A percentile compares a stretch with the other conserved stretches of the same genome.
Conservation (phyloP, 106 monocot species). For the Acanthochlamys bracteata region DNA sequence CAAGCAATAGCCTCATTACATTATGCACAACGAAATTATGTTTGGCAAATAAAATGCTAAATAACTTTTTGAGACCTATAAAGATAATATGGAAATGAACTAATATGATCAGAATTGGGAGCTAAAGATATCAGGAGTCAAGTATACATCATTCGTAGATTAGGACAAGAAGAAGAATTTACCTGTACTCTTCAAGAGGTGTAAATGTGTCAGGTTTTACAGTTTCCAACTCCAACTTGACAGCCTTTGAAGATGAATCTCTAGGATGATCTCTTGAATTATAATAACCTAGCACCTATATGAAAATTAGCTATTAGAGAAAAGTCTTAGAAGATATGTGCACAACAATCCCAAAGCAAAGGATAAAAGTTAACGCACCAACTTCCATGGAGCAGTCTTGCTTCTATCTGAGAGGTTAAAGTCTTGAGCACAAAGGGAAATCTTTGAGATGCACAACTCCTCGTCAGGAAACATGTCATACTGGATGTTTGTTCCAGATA, state of each 20-base stretch:
- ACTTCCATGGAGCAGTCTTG: constrained; percentile 82
- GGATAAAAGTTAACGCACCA: constrained; percentile 32
- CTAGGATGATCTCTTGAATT: constrained; percentile 63
- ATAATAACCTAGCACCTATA: constrained; percentile 78
- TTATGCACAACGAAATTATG: no score
- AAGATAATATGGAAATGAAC: no score
- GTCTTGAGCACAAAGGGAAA: constrained; percentile 44
- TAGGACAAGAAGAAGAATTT: no score
- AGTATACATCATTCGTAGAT: no score
- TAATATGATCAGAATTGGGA: no score
- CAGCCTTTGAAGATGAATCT: constrained; percentile 75
- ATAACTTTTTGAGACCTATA: no score
- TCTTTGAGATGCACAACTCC: constrained; percentile 51
- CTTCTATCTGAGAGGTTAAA: constrained; percentile 76
- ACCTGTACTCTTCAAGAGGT: constrained; percentile 98
- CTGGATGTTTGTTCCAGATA: constrained; percentile 53
- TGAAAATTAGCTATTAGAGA: constrained; percentile 1
- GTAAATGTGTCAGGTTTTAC: constrained; percentile 73
- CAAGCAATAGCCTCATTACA: no score
- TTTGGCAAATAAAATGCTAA: no score
- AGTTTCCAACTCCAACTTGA: constrained; percentile 80
- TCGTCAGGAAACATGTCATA: constrained; percentile 70
- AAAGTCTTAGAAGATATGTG: background rate
- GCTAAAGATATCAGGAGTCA: no score
- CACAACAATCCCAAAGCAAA: background rate